Base-by-base conservation (phyloP, 176 grass and related monocot genomes). In the Eleusine coracana region DNA sequence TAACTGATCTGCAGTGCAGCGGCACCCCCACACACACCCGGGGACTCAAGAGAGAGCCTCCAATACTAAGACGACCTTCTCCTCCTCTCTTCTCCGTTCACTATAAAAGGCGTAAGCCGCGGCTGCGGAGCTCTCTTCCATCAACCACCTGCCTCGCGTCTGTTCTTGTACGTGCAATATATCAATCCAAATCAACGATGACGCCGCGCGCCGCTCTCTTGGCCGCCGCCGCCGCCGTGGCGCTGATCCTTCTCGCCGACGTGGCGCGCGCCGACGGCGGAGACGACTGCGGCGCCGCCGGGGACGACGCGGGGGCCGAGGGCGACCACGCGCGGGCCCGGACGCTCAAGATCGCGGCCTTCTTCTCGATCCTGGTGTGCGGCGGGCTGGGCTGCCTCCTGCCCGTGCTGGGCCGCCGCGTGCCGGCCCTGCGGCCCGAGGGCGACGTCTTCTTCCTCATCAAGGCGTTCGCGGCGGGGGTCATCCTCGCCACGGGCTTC, bases 401-500 rank as follows among this genome's bases (percentile, higher is more conserved):
- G 7, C 89, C 85, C 20, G 77, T 84, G 44, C 77, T 91, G 42
- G 82, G 85, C 56, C 81, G 81, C n/a, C 81, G 56, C n/a, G 77
- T 81, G 16, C 77, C 89, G 16, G 85, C 6, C 38, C 76, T 91
- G 12, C 76, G 85, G 1, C 72, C 89, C 21, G 85, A 85, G 17
- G 52, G 89, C 45, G 86, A 91, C 73, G 60, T 88, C 0, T 91
- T 91, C 86, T 88, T 91, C 78, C 71, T 85, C 5, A 20, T 91
- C 41, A 91, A 91, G 86, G 89, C 89, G 36, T 91, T 91, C 89
- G 89, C 89, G 7, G 89, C 85, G 3, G 85, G 89, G 38, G 89
- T 88, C 46, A 91, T 91, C 65, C 89, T 88, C 1, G 89, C 89
- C 28, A 91, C 89, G 1, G 89, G 85, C 0, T 91, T 88, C 81